phyloP scores from a whole-genome alignment of 495 filamentous ascomycete species.

The Tuber brumale region DNA sequence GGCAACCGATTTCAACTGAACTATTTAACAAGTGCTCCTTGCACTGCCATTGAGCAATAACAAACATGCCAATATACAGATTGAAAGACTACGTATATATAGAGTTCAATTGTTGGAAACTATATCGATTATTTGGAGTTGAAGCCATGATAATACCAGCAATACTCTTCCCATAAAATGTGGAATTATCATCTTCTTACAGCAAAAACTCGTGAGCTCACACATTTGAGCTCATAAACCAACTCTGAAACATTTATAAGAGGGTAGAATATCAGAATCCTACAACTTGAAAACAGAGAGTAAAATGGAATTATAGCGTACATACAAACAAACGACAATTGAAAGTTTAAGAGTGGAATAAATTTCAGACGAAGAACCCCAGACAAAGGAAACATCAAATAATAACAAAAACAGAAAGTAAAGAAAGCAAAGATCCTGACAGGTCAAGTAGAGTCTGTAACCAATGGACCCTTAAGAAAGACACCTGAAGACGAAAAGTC shows the following conservation, averaged over 20 bases:
- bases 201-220: background rate
- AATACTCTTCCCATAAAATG: background rate
- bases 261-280: background rate
- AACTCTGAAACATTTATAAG: background rate
- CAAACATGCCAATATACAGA: background rate
- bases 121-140: background rate
- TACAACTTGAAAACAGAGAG: background rate
- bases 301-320: background rate
- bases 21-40: background rate
- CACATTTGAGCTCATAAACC: background rate
- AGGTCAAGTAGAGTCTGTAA: background rate
- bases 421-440: background rate
- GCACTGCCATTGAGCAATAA: background rate
- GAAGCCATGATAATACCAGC: background rate
- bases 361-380: background rate
- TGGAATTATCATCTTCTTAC: background rate
- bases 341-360: constrained; percentile 1
- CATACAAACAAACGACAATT: background rate
- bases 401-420: background rate
- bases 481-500: background rate
- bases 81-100: background rate
- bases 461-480: background rate
- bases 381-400: background rate
- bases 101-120: background rate
- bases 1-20: background rate